Conservation (phyloP, 2,329 filamentous ascomycete species). For the Pseudonectria buxi region DNA sequence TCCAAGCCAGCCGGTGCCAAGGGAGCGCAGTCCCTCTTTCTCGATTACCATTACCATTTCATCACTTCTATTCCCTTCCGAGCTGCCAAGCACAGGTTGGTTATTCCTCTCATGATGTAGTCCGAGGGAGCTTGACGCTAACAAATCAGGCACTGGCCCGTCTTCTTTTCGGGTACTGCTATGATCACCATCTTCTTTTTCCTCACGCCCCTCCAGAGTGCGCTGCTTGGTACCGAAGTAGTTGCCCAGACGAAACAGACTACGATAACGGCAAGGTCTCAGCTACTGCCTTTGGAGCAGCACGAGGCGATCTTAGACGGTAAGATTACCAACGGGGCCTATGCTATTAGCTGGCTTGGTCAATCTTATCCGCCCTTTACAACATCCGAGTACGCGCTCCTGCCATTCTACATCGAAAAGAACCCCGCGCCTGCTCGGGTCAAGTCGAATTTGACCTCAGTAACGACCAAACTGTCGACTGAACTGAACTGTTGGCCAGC, state of each 20-base stretch:
- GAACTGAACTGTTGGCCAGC: constrained; percentile 34
- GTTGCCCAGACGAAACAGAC: constrained; percentile 16
- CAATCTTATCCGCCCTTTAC: constrained; percentile 39
- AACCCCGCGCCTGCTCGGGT: not conserved
- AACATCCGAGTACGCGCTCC: constrained; percentile 32
- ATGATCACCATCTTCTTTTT: constrained; percentile 49
- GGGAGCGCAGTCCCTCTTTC: constrained; percentile 38
- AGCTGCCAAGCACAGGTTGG: constrained; percentile 24
- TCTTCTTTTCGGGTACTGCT: constrained; percentile 39
- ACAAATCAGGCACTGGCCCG: constrained; percentile 42
- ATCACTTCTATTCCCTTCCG: constrained; percentile 25
- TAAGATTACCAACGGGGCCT: constrained; percentile 36
- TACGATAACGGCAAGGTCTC: constrained; percentile 3
- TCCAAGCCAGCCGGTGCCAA: constrained; percentile 38
- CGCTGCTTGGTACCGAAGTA: constrained; percentile 40
- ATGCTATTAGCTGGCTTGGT: constrained; percentile 39
- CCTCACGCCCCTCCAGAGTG: constrained; percentile 47
- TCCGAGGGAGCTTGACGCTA: not conserved
- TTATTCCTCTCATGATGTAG: constrained; percentile 25
- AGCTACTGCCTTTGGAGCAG: constrained; percentile 12
- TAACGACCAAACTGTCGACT: constrained; percentile 27
- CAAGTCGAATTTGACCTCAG: constrained; percentile 21
- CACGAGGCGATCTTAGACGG: constrained; percentile 23
- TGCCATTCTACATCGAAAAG: constrained; percentile 32
- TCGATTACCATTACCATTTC: constrained; percentile 46